A percentile compares a stretch with the other conserved stretches of the same genome.
These are phyloP conservation scores for Thoreauomyces humboldtii DNA, from an alignment of 192 early-diverging fungal genomes.

Conservation along the genomic window DNA sequence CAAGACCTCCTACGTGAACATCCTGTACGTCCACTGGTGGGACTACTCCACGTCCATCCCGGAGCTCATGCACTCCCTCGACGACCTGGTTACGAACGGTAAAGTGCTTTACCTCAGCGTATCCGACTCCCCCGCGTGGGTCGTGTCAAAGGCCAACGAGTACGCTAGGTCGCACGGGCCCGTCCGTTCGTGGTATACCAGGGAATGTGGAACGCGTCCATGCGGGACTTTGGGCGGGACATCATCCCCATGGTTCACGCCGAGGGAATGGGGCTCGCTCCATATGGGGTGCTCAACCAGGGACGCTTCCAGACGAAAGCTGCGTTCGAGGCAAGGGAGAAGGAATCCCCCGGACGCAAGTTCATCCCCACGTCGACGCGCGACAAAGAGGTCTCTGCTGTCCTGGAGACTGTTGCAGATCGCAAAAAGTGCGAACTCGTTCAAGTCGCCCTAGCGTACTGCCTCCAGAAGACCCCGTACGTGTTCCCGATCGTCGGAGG, in stretches of 20 bases:
- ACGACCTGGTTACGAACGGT: slow-evolving; percentile 8
- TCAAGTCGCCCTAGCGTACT: not conserved
- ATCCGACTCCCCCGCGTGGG: slow-evolving; percentile 16
- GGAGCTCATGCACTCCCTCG: slow-evolving; percentile 22
- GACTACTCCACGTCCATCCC: slow-evolving; percentile 17
- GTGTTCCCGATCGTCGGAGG: not conserved
- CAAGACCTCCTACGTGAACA: slow-evolving; percentile 8
- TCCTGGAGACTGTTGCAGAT: too few species aligned
- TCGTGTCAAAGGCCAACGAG: slow-evolving; percentile 20
- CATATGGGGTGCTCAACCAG: slow-evolving; percentile 21
- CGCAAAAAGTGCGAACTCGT: too few species aligned
- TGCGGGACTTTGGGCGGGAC: slow-evolving; percentile 34
- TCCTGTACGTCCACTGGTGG: slow-evolving; percentile 18
- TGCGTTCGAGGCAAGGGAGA: too few species aligned
- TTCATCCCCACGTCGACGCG: not conserved
- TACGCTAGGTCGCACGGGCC: slow-evolving; percentile 12
- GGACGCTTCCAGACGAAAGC: slow-evolving; percentile 10
- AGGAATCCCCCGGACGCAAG: not conserved
- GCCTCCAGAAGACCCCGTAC: not conserved
- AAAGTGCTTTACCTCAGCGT: slow-evolving; percentile 27
- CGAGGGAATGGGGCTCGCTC: slow-evolving; percentile 31
- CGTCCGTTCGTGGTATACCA: slow-evolving; percentile 28
- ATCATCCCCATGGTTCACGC: slow-evolving; percentile 30
- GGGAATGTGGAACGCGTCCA: slow-evolving; percentile 23
- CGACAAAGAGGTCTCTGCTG: not conserved